phyloP scores from a whole-genome alignment of 2,329 filamentous ascomycete genomes.

The Beauveria scarabaeidicola region DNA sequence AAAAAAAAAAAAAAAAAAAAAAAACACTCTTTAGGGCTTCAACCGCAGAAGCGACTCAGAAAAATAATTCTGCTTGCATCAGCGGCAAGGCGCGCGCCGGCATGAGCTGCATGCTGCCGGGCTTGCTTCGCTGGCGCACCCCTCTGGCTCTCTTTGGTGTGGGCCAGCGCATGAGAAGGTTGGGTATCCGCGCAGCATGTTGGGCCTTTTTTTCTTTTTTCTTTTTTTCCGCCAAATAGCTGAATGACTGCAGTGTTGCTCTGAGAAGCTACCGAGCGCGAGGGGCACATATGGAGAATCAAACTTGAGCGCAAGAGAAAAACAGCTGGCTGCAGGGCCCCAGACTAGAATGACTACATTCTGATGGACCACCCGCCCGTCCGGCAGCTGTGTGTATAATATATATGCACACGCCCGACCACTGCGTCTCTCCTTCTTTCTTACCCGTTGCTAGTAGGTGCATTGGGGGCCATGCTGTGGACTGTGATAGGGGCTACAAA shows the following conservation, averaged over 20 bases:
- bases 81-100: conserved; percentile 5
- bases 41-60: not conserved
- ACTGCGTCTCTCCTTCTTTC: not conserved
- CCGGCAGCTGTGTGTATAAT: not conserved
- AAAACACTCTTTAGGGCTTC: not conserved
- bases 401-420: conserved; percentile 5
- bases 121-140: not conserved
- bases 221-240: not conserved
- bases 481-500: not conserved
- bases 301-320: not conserved
- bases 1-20: too few relatives aligned
- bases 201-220: too few relatives aligned
- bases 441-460: not conserved
- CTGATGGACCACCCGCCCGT: not conserved
- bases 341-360: not conserved
- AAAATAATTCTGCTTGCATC: not conserved
- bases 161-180: conserved; percentile 5
- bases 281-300: not conserved
- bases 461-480: not conserved
- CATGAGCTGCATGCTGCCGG: conserved; percentile 7
- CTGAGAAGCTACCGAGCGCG: not conserved
- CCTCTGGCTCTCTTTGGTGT: not conserved
- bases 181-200: conserved; percentile 9
- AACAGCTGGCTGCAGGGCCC: not conserved
- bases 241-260: not conserved